Conservation (phyloP, 345 rosid genomes). For the Eucalyptus coolabah region DNA sequence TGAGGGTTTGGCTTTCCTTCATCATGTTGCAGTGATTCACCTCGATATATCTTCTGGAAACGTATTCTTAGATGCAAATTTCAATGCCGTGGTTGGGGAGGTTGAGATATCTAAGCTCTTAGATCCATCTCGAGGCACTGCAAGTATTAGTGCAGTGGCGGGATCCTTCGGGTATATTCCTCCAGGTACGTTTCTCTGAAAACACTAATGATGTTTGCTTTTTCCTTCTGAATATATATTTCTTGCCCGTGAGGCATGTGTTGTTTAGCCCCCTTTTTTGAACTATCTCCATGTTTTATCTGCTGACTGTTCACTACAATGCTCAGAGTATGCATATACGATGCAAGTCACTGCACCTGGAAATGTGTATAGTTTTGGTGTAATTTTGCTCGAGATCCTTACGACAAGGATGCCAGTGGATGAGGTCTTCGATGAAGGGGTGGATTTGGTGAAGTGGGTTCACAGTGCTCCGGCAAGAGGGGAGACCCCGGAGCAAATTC, state of each 20-base stretch:
- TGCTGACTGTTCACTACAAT: neutral
- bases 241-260: neutral
- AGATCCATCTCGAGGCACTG: constrained; percentile 66
- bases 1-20: constrained; percentile 85
- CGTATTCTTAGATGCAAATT: constrained; percentile 63
- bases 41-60: constrained; percentile 85
- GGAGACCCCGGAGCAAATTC: constrained; percentile 56
- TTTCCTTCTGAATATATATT: neutral
- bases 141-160: constrained; percentile 87
- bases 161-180: constrained; percentile 96
- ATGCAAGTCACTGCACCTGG: constrained; percentile 94
- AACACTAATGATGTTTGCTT: neutral
- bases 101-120: constrained; percentile 87
- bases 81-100: constrained; percentile 71
- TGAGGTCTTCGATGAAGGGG: constrained; percentile 85
- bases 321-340: constrained; percentile 82
- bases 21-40: constrained; percentile 81
- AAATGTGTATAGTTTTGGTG: constrained; percentile 92
- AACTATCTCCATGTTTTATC: neutral
- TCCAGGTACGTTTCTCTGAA: constrained; percentile 44
- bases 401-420: constrained; percentile 76
- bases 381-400: constrained; percentile 80
- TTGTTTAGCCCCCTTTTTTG: neutral
- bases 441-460: constrained; percentile 93
- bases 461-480: constrained; percentile 72